Evolutionary conservation across 768 basidiomycete genomes (phyloP), one percentile per base, ranked within the genome.

Genomic region (Boletus speciosus): DNA sequence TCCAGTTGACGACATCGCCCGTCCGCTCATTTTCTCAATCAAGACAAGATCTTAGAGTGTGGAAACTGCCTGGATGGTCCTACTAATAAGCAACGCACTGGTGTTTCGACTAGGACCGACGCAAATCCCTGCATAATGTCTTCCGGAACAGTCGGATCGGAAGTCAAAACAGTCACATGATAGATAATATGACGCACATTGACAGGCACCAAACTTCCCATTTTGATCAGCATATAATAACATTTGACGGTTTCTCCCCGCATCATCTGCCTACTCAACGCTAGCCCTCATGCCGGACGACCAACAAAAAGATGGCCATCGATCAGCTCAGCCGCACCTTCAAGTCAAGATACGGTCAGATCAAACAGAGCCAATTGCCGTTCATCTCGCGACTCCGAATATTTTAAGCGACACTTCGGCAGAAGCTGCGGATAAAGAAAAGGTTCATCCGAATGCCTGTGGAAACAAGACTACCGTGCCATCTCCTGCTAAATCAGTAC

Each of bases 241-340:
- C 25, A n/a, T 37, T 49, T 11, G 31, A 32, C 10, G 3, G 31
- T 32, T 29, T 32, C 31, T 32, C 31, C 31, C 31, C 31, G 7
- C 31, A 32, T 3, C 31, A 11, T 48, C 42, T 27, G 7, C 19
- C 23, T 27, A 27, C 3, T 12, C 27, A n/a, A 15, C 12, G 4
- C 3, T 12, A n/a, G 19, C 12, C 5, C 27, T 29, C 38, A 65
- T 65, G 64, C 15, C 49, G 19, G 52, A 52, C 35, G 51, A 47
- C 19, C 52, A 51, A 7, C 38, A 45, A 27, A 23, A 42, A 16
- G 50, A 34, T 25, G 29, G 11, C 5, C 21, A 15, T 7, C 44
- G 4, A 6, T 43, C 40, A 4, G 31, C 3, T 4, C 36, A 48
- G 8, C 53, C 56, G 1, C 53, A 39, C 21, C 49, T 68, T 39